phyloP scores from a whole-genome alignment of 2,329 filamentous ascomycete species.

The Emergomyces africanus region DNA sequence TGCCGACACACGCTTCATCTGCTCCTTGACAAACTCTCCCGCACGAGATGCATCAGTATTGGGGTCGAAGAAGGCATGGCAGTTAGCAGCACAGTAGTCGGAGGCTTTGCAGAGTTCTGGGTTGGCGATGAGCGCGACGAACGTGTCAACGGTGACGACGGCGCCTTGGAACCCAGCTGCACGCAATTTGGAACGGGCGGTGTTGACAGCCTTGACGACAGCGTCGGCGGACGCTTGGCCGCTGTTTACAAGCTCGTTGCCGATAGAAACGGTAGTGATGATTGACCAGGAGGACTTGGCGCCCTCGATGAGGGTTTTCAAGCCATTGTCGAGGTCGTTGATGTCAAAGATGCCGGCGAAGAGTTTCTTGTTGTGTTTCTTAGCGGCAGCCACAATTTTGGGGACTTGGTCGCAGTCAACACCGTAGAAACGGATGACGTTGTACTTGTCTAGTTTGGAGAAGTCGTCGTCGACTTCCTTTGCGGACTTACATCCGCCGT shows the following conservation, averaged over 20 bases:
- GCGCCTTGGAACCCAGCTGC: constrained; percentile 55
- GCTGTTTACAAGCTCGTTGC: constrained; percentile 68
- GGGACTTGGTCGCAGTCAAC: constrained; percentile 63
- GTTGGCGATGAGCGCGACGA: constrained; percentile 52
- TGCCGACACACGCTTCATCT: constrained; percentile 36
- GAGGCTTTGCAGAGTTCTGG: constrained; percentile 58
- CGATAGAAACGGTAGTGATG: constrained; percentile 61
- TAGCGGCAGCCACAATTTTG: constrained; percentile 50
- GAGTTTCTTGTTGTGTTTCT: constrained; percentile 52
- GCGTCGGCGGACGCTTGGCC: constrained; percentile 40
- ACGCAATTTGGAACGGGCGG: constrained; percentile 46
- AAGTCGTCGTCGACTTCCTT: constrained; percentile 55
- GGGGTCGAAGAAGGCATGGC: constrained; percentile 71
- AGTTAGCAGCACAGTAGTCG: constrained; percentile 71
- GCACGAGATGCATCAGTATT: constrained; percentile 46
- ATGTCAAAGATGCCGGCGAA: constrained; percentile 65
- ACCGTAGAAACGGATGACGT: constrained; percentile 63
- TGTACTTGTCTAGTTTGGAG: constrained; percentile 43
- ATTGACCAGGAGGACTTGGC: constrained; percentile 52
- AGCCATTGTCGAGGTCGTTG: constrained; percentile 40
- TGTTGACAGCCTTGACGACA: constrained; percentile 46
- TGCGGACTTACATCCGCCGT: constrained; percentile 53
- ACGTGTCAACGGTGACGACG: constrained; percentile 71
- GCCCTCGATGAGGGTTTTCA: constrained; percentile 48
- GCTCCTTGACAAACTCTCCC: constrained; percentile 52